Base-by-base conservation (phyloP, 164 flowering plant genomes). In the Hamamelis virginiana region DNA sequence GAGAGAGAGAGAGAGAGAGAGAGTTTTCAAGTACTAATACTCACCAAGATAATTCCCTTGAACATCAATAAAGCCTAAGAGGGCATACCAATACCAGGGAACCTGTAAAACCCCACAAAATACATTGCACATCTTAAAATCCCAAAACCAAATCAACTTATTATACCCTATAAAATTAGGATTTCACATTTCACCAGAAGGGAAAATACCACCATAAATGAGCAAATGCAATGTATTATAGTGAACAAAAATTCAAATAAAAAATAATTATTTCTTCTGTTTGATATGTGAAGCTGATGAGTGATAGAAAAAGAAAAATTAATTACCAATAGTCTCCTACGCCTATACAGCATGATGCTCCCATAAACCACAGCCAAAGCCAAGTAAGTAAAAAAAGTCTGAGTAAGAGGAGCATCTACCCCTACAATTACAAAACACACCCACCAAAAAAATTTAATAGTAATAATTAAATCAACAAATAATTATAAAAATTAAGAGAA, bases 31-130 rank as follows among this genome's bases (percentile, higher is more conserved):
- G n/a, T n/a, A 25, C 2, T 9, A 51, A 14, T 4, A 65, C 90
- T 71, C 74, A 89, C 98, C 86, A 22, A 89, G 84, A 77, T 74
- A 93, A 77, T 86, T 87, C 33, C 84, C 96, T 76, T 91, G 93
- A 75, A 91, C 93, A 70, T 91, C 97, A 56, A 84, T 76, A 71
- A 89, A 85, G 22, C 85, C 95, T 57, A 91, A 69, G 9, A 83
- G 70, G 8, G 78, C 75, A 83, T 91, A 93, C 91, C 94, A 89
- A 78, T 89, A 93, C 98, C 92, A 91, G 22, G 95, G 75, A 77
- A 91, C 83, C 98, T 91, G 87, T 73, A 78, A 65, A 57, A 46
- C 46, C 47, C 62, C 60, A 55, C 8, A 45, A 51, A 15, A 44
- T 11, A 66, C 23, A 64, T 33, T 15, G 45, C 27, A 45, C 50